These are phyloP conservation scores for Backusella psychrophila DNA, from an alignment of 192 early-diverging fungal species.

Conservation along the genomic window DNA sequence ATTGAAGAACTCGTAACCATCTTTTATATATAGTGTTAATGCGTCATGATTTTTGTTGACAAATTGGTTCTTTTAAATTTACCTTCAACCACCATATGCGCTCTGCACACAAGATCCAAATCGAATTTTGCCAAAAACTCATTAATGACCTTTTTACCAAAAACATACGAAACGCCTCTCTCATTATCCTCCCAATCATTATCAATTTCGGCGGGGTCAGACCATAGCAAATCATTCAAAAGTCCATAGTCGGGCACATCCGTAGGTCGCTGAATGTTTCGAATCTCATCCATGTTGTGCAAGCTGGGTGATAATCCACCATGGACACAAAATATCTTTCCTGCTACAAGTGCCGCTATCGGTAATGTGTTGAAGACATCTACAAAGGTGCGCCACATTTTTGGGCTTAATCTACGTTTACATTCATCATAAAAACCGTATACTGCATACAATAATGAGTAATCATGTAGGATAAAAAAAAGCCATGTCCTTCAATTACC, in stretches of 20 bases:
- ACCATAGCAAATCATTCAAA: conserved; percentile 92
- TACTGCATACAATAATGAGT: conserved; percentile 43
- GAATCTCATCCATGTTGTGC: conserved; percentile 85
- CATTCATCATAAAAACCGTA: conserved; percentile 99
- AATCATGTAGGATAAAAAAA: background rate
- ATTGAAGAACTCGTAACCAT: conserved; percentile 99
- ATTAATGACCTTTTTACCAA: conserved; percentile 80
- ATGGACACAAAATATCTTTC: conserved; percentile 95
- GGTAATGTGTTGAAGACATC: conserved; percentile 95
- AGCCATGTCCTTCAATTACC: conserved; percentile 46
- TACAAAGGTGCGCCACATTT: conserved; percentile 90
- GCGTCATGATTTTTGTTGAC: too few relatives aligned
- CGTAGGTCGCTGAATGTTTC: conserved; percentile 71
- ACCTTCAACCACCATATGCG: conserved; percentile 79
- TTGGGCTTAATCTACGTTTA: conserved; percentile 81
- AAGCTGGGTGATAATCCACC: conserved; percentile 85
- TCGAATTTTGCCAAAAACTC: conserved; percentile 85
- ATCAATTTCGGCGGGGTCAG: conserved; percentile 81
- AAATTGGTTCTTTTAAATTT: too few relatives aligned
- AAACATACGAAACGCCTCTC: conserved; percentile 94
- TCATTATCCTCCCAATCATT: conserved; percentile 91
- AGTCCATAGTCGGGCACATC: conserved; percentile 93
- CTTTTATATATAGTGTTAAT: conserved; percentile 27
- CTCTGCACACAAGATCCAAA: conserved; percentile 95
- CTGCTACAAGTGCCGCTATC: conserved; percentile 87